Percentiles rank a stretch among this genome's conserved stretches.
Conservation (phyloP, 75 land plant genomes). For the Pinus taeda region DNA sequence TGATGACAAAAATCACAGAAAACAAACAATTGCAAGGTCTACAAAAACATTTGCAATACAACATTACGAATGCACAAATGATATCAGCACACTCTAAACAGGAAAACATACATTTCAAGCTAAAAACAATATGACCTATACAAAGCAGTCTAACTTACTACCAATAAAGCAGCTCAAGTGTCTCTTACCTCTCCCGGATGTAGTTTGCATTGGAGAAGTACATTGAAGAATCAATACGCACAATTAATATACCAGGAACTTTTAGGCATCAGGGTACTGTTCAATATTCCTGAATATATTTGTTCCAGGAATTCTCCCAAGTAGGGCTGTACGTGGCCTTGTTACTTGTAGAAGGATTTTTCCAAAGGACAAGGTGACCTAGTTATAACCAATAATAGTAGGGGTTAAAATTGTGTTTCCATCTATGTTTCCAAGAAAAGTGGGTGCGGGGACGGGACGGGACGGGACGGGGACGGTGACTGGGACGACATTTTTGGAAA, state of each 20-base stretch:
- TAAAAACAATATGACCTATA: no score
- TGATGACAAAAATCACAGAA: not conserved
- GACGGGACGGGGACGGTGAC: no score
- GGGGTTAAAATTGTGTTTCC: not conserved
- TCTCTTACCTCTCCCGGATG: slow-evolving; percentile 72
- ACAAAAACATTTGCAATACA: not conserved
- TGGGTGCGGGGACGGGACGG: no score
- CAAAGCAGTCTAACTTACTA: no score
- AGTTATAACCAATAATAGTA: not conserved
- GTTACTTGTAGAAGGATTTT: slow-evolving; percentile 80
- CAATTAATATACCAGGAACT: slow-evolving; percentile 62
- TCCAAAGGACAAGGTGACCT: slow-evolving; percentile 71
- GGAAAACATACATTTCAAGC: not conserved
- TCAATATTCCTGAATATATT: slow-evolving; percentile 67
- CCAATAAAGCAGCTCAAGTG: not conserved
- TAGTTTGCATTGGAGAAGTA: slow-evolving; percentile 96
- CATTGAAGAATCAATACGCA: slow-evolving; percentile 89
- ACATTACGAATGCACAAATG: not conserved
- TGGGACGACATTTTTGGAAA: no score
- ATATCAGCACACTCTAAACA: not conserved
- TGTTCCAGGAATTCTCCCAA: slow-evolving; percentile 83
- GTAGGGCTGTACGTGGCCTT: slow-evolving; percentile 74
- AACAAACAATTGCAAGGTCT: not conserved
- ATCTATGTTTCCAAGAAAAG: no score
- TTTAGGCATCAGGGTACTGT: slow-evolving; percentile 83